Conservation (phyloP, 139 green algal genomes). For the Ettlia oleoabundans region DNA sequence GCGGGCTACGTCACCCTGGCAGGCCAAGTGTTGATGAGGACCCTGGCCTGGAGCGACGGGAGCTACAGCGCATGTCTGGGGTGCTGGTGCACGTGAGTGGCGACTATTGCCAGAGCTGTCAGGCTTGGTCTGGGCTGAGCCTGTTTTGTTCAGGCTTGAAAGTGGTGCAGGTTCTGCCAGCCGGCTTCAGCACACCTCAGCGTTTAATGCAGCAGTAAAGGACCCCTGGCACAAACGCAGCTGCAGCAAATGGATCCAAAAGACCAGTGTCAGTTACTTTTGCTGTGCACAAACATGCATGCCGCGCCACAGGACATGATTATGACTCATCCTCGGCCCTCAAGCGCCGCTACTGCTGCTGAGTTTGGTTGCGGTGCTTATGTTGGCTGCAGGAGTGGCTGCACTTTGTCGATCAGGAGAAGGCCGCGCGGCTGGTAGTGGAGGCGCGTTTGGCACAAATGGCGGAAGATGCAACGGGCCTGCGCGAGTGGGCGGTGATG, state of each 20-base stretch:
- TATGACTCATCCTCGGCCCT: not conserved
- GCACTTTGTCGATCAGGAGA: conserved; percentile 75
- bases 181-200: too few relatives aligned
- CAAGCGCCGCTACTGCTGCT: too few relatives aligned
- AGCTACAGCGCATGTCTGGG: conserved; percentile 55
- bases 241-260: too few relatives aligned
- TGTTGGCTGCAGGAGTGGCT: conserved; percentile 57
- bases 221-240: too few relatives aligned
- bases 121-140: too few relatives aligned
- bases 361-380: too few relatives aligned
- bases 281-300: not conserved
- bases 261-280: not conserved
- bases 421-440: conserved; percentile 50
- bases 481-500: conserved; percentile 60
- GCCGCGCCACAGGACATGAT: not conserved
- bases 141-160: too few relatives aligned
- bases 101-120: too few relatives aligned
- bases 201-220: too few relatives aligned
- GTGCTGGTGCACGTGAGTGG: conserved; percentile 54
- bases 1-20: too few relatives aligned
- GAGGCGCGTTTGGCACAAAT: conserved; percentile 59
- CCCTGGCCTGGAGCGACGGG: conserved; percentile 4
- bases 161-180: too few relatives aligned
- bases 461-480: conserved; percentile 51
- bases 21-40: not conserved